phyloP scores from a whole-genome alignment of 768 basidiomycete species.

The Udeniomyces megalosporus region DNA sequence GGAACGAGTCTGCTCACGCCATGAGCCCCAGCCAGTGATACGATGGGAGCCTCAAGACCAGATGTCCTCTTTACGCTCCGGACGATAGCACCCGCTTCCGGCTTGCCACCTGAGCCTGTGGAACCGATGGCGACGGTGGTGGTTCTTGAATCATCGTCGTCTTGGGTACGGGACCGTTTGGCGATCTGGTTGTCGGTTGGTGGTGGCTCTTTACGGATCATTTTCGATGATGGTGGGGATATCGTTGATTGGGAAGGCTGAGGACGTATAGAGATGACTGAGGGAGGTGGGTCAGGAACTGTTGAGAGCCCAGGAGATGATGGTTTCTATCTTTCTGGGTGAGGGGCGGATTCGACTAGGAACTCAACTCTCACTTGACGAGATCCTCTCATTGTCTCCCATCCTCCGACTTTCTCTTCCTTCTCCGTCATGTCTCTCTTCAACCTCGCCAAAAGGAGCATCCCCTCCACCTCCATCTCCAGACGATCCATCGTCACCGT shows the following conservation, averaged over 20 bases:
- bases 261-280: background rate
- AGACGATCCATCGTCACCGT: slow-evolving; percentile 5
- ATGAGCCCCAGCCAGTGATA: slow-evolving; percentile 75
- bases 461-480: background rate
- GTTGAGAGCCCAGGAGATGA: too few species aligned
- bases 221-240: background rate
- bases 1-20: slow-evolving; percentile 39
- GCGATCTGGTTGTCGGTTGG: slow-evolving; percentile 8
- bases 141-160: slow-evolving; percentile 22
- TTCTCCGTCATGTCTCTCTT: background rate
- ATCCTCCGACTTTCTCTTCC: background rate
- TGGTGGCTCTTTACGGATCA: slow-evolving; percentile 13
- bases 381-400: too few species aligned
- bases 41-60: slow-evolving; percentile 80
- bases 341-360: too few species aligned
- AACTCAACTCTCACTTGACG: too few species aligned
- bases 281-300: too few species aligned
- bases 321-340: too few species aligned
- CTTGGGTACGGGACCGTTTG: slow-evolving; percentile 21
- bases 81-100: slow-evolving; percentile 40
- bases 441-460: background rate
- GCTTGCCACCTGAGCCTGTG: slow-evolving; percentile 22
- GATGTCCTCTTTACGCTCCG: slow-evolving; percentile 83
- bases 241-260: background rate
- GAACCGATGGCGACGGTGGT: slow-evolving; percentile 28